These are phyloP conservation scores for Castanopsis chinensis DNA, from an alignment of 306 rosid genomes.

Conservation along the genomic window DNA sequence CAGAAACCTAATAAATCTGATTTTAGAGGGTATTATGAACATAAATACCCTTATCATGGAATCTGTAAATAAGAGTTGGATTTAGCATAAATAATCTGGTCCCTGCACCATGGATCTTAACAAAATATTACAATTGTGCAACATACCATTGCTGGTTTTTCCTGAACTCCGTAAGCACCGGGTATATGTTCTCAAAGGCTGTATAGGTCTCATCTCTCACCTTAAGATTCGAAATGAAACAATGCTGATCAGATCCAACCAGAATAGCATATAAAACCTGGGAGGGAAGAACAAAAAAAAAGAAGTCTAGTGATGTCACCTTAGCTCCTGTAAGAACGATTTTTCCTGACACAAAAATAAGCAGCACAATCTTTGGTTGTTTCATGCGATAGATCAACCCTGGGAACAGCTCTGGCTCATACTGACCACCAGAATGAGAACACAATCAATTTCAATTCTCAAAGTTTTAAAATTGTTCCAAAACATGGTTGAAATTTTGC, in stretches of 20 bases:
- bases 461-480: too few species aligned
- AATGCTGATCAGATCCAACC: not conserved
- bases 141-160: slow-evolving; percentile 85
- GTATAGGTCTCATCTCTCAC: slow-evolving; percentile 90
- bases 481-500: not conserved
- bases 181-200: slow-evolving; percentile 95
- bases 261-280: not conserved
- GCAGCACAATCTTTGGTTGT: slow-evolving; percentile 94
- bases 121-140: not conserved
- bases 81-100: too few species aligned
- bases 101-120: not conserved
- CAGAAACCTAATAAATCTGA: not conserved
- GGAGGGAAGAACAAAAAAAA: not conserved
- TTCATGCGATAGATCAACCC: slow-evolving; percentile 96
- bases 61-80: not conserved
- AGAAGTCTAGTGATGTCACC: slow-evolving; percentile 39
- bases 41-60: not conserved
- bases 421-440: slow-evolving; percentile 38
- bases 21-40: not conserved
- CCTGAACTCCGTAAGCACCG: slow-evolving; percentile 90
- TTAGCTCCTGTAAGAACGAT: slow-evolving; percentile 96
- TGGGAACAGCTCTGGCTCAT: slow-evolving; percentile 97
- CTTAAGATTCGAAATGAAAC: slow-evolving; percentile 29
- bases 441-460: not conserved
- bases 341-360: slow-evolving; percentile 92